phyloP scores from a whole-genome alignment of 805 yeast species.

The Saccharomyces mikatae region DNA sequence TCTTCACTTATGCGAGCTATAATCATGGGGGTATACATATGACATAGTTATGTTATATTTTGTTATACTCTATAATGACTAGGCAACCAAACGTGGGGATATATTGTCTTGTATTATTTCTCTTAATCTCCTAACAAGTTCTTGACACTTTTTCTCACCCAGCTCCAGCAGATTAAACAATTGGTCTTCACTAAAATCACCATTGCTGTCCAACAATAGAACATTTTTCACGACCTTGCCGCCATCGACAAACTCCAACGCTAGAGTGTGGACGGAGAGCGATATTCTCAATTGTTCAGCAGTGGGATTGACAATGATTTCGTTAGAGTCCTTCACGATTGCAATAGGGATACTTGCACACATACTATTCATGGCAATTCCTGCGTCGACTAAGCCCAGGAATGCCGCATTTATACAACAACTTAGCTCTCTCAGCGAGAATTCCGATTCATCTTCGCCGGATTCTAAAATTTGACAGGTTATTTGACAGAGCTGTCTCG shows the following conservation, averaged over 20 bases:
- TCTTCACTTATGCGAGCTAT: not conserved
- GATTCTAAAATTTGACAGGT: constrained; percentile 56
- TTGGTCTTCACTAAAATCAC: constrained; percentile 53
- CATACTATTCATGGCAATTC: constrained; percentile 57
- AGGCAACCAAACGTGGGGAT: constrained; percentile 1
- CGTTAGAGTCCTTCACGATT: constrained; percentile 24
- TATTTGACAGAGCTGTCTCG: constrained; percentile 69
- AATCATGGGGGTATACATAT: not conserved
- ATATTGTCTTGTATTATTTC: constrained; percentile 41
- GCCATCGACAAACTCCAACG: constrained; percentile 44
- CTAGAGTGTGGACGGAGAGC: constrained; percentile 57
- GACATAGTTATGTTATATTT: not conserved
- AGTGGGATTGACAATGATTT: constrained; percentile 39
- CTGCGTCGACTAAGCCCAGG: constrained; percentile 74
- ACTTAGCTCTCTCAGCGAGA: constrained; percentile 46
- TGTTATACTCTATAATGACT: not conserved
- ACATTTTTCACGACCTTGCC: constrained; percentile 43
- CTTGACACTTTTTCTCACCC: constrained; percentile 42
- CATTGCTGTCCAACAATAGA: constrained; percentile 64
- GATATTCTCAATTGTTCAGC: constrained; percentile 36
- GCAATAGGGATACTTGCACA: constrained; percentile 51
- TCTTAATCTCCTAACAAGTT: constrained; percentile 40
- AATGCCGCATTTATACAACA: constrained; percentile 66
- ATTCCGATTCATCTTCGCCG: constrained; percentile 22
- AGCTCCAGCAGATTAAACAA: constrained; percentile 44